These are phyloP conservation scores for Candida tibetensis DNA, from an alignment of 805 yeast genomes.

Conservation along the genomic window DNA sequence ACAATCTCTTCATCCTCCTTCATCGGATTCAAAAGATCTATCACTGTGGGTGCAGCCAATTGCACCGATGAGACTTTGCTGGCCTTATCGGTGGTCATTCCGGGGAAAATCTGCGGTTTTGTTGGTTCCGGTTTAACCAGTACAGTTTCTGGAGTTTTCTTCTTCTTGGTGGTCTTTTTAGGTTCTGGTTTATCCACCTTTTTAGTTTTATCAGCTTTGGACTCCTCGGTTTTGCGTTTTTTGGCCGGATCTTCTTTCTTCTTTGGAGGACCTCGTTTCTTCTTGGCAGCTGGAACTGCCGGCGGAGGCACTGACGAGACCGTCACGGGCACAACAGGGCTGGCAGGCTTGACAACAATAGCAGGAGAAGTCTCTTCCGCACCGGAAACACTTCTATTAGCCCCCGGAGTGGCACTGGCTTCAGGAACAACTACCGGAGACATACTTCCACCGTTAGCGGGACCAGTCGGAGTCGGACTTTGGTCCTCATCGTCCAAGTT, in stretches of 20 bases:
- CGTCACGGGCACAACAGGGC: not conserved
- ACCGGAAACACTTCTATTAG: too few relatives aligned
- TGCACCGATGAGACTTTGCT: conserved; percentile 2
- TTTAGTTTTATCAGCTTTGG: conserved; percentile 7
- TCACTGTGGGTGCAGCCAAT: conserved; percentile 18
- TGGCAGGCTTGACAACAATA: not conserved
- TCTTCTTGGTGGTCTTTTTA: conserved; percentile 12
- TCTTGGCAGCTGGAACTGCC: conserved; percentile 7
- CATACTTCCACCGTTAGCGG: not conserved
- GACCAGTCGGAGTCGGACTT: not conserved
- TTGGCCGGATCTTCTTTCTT: conserved; percentile 8
- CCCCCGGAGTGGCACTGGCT: conserved; percentile 4
- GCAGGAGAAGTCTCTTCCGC: too few relatives aligned
- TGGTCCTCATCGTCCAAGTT: conserved; percentile 31
- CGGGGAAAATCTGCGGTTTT: conserved; percentile 17
- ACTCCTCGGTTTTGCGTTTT: conserved; percentile 9
- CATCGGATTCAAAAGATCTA: conserved; percentile 13
- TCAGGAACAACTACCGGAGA: not conserved
- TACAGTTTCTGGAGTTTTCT: conserved; percentile 19
- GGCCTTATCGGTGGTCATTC: conserved; percentile 21
- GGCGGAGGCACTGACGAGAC: conserved; percentile 2
- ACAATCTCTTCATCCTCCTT: conserved; percentile 2
- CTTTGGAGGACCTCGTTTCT: conserved; percentile 13
- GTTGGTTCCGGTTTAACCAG: conserved; percentile 9
- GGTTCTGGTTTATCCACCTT: conserved; percentile 7